Conservation (phyloP, 768 basidiomycete genomes). For the Exsudoporus frostii region DNA sequence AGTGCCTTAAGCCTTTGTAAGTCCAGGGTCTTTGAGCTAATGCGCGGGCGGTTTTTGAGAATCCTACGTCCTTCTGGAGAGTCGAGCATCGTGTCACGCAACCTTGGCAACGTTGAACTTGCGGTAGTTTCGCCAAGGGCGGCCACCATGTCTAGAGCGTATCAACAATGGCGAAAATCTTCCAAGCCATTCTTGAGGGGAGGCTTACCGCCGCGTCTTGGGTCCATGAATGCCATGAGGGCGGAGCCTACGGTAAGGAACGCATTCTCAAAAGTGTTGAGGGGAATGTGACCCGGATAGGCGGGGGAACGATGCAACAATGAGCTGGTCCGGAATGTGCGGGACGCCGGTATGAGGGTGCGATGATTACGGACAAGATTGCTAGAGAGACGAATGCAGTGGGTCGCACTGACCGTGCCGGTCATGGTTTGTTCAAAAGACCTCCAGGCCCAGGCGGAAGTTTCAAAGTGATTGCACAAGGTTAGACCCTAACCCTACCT, state of each 20-base stretch:
- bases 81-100: slow-evolving; percentile 75
- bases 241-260: slow-evolving; percentile 86
- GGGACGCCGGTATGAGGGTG: slow-evolving; percentile 1
- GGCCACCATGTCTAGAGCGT: slow-evolving; percentile 84
- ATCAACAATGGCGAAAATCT: not conserved
- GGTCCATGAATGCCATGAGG: slow-evolving; percentile 75
- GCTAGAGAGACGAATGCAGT: not conserved
- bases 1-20: slow-evolving; percentile 62
- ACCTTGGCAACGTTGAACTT: slow-evolving; percentile 66
- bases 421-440: not conserved
- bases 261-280: slow-evolving; percentile 79
- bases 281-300: slow-evolving; percentile 79
- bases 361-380: not conserved
- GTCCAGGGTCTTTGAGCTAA: slow-evolving; percentile 75
- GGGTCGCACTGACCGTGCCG: not conserved
- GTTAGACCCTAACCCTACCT: slow-evolving; percentile 17
- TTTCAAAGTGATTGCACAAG: no score
- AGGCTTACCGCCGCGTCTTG: slow-evolving; percentile 75
- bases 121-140: slow-evolving; percentile 93
- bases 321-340: slow-evolving; percentile 12
- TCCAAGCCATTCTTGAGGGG: not conserved
- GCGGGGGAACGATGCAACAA: slow-evolving; percentile 36
- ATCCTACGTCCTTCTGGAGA: slow-evolving; percentile 82
- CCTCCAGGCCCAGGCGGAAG: no score
- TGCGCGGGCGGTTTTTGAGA: slow-evolving; percentile 76